Percentiles rank a stretch among this genome's conserved stretches.
These are phyloP conservation scores for Fusarium protoensiforme DNA, from an alignment of 2,329 filamentous ascomycete genomes.

Conservation along the genomic window DNA sequence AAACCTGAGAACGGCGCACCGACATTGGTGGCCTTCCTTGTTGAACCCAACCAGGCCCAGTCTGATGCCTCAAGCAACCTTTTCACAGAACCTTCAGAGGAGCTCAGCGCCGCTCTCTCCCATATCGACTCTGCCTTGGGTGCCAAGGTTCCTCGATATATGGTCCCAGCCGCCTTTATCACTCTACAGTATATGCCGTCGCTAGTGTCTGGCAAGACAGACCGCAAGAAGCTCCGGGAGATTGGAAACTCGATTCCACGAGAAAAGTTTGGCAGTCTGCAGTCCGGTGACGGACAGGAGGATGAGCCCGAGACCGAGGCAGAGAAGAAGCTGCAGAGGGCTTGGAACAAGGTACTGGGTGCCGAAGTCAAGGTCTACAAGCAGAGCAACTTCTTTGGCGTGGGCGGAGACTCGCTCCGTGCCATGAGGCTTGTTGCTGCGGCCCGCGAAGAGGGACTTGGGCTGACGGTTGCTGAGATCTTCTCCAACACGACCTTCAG, in stretches of 20 bases:
- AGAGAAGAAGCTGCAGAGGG: slow-evolving; percentile 6
- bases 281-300: background rate
- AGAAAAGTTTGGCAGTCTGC: background rate
- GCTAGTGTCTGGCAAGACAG: slow-evolving; percentile 61
- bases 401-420: slow-evolving; percentile 63
- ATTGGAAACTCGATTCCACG: background rate
- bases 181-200: slow-evolving; percentile 58
- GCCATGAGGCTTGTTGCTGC: slow-evolving; percentile 62
- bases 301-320: background rate
- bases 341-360: slow-evolving; percentile 54
- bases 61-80: slow-evolving; percentile 6
- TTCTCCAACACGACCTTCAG: background rate
- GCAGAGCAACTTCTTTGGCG: slow-evolving; percentile 58
- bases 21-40: slow-evolving; percentile 27
- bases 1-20: slow-evolving; percentile 46
- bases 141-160: slow-evolving; percentile 55
- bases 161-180: slow-evolving; percentile 61
- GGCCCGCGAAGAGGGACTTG: slow-evolving; percentile 45
- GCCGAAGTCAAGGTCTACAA: slow-evolving; percentile 47
- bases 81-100: slow-evolving; percentile 46
- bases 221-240: slow-evolving; percentile 43
- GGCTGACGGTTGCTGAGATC: background rate
- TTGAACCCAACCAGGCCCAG: slow-evolving; percentile 3
- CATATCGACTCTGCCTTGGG: slow-evolving; percentile 47
- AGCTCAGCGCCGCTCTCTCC: slow-evolving; percentile 33